These are phyloP conservation scores for Neltuma alba DNA, from an alignment of 306 rosid genomes.

Conservation along the genomic window DNA sequence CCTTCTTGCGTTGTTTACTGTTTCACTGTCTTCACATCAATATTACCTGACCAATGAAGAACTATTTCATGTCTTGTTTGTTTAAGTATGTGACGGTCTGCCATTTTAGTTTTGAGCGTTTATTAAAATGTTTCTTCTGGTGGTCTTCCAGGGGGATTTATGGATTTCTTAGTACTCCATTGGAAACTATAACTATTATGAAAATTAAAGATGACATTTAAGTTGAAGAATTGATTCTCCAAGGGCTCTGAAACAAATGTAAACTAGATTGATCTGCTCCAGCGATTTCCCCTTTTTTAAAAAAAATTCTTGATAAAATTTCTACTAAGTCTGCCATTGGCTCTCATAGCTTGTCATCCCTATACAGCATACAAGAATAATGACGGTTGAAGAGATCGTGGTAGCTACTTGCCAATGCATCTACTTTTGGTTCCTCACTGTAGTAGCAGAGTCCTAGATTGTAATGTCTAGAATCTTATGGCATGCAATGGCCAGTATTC, in stretches of 20 bases:
- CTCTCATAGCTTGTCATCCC: constrained; percentile 21
- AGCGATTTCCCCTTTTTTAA: no score
- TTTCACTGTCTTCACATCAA: constrained; percentile 1
- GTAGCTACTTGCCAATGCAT: constrained; percentile 23
- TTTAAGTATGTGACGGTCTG: constrained; percentile 14
- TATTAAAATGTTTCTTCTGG: no score
- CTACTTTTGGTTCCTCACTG: constrained; percentile 13
- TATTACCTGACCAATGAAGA: not conserved
- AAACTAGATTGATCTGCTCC: no score
- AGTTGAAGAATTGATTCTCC: constrained; percentile 4
- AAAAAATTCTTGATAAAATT: constrained; percentile 11
- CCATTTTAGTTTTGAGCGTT: constrained; percentile 8
- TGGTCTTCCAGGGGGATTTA: constrained; percentile 13
- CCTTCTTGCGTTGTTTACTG: constrained; percentile 8
- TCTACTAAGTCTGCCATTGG: constrained; percentile 25
- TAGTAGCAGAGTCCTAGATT: not conserved
- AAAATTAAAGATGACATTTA: not conserved
- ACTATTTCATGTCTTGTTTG: constrained; percentile 8
- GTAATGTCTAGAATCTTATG: no score
- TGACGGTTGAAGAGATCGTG: not conserved
- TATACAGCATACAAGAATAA: constrained; percentile 13
- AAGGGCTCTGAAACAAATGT: constrained; percentile 17
- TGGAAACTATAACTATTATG: not conserved
- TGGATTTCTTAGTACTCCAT: not conserved
- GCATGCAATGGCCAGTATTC: not conserved